Conservation (phyloP, 2,329 filamentous ascomycete species). For the Phyllosticta paracitricarpa region DNA sequence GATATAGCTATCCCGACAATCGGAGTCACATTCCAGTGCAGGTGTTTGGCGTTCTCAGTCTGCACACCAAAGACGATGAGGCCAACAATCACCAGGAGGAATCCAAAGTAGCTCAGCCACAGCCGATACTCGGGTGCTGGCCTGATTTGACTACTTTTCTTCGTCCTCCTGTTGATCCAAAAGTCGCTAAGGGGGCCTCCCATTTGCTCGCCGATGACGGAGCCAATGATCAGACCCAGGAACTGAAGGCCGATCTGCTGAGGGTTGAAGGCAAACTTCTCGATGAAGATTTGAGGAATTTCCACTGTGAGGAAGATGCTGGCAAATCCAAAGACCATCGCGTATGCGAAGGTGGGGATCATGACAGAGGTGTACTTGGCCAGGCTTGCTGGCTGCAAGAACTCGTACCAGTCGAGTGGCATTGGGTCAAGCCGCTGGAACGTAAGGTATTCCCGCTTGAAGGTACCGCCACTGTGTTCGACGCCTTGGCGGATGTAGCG, state of each 20-base stretch:
- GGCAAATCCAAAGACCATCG: slow-evolving; percentile 48
- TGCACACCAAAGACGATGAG: slow-evolving; percentile 46
- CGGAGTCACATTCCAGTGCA: slow-evolving; percentile 47
- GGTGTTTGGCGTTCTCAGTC: slow-evolving; percentile 32
- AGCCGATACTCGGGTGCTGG: slow-evolving; percentile 44
- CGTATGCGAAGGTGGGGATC: slow-evolving; percentile 43
- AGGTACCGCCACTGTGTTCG: slow-evolving; percentile 26
- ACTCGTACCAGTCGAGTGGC: slow-evolving; percentile 40
- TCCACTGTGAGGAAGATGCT: slow-evolving; percentile 47
- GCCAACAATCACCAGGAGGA: slow-evolving; percentile 41
- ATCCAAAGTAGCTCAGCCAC: slow-evolving; percentile 48
- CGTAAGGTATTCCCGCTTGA: slow-evolving; percentile 33
- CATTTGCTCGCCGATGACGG: slow-evolving; percentile 48
- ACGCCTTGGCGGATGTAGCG: slow-evolving; percentile 39
- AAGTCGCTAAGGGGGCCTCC: slow-evolving; percentile 45
- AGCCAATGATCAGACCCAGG: slow-evolving; percentile 47
- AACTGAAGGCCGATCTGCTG: slow-evolving; percentile 51
- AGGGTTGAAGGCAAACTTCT: slow-evolving; percentile 46
- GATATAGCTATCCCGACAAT: slow-evolving; percentile 43
- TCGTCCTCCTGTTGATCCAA: slow-evolving; percentile 39
- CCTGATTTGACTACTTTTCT: slow-evolving; percentile 18
- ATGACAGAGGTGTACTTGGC: slow-evolving; percentile 38
- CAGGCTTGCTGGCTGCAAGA: slow-evolving; percentile 42
- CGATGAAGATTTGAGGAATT: slow-evolving; percentile 48
- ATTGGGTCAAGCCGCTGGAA: slow-evolving; percentile 42